Evolutionary conservation across 108 stramenopile genomes (phyloP).

Genomic region (Mediolabrus comicus): DNA sequence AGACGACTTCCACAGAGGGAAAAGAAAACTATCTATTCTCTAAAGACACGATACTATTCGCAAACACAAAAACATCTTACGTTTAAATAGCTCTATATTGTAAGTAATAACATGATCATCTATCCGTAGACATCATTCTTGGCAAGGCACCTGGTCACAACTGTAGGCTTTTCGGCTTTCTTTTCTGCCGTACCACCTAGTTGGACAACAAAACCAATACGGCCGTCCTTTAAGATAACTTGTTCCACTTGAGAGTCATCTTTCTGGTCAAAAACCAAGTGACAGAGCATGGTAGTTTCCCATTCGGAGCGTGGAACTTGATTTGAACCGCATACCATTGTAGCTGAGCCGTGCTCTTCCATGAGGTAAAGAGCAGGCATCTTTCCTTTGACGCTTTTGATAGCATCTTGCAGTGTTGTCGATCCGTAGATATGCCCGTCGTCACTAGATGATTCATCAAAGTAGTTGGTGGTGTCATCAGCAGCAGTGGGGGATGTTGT

Average conservation of each 20-base stretch:
- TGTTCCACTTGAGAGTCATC: neutral
- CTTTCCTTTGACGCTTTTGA: neutral
- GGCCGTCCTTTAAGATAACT: neutral
- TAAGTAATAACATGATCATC: no score
- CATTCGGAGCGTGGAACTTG: neutral
- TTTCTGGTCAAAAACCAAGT: neutral
- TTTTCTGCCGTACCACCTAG: neutral
- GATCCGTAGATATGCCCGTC: neutral
- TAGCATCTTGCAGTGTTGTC: neutral
- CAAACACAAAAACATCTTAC: neutral
- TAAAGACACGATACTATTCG: neutral
- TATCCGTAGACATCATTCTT: constrained; percentile 1
- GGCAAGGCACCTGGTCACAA: neutral
- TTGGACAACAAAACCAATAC: neutral
- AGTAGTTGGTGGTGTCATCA: constrained; percentile 1
- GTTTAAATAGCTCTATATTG: neutral
- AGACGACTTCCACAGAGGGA: neutral
- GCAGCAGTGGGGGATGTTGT: neutral
- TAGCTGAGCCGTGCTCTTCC: constrained; percentile 4
- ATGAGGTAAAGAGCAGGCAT: constrained; percentile 7
- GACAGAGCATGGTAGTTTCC: constrained; percentile 8
- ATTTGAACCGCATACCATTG: neutral
- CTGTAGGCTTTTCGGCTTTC: neutral
- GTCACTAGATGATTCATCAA: constrained; percentile 6
- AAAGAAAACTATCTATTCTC: neutral